Base-by-base conservation (phyloP, 768 basidiomycete genomes). In the Rhodotorula toruloides region DNA sequence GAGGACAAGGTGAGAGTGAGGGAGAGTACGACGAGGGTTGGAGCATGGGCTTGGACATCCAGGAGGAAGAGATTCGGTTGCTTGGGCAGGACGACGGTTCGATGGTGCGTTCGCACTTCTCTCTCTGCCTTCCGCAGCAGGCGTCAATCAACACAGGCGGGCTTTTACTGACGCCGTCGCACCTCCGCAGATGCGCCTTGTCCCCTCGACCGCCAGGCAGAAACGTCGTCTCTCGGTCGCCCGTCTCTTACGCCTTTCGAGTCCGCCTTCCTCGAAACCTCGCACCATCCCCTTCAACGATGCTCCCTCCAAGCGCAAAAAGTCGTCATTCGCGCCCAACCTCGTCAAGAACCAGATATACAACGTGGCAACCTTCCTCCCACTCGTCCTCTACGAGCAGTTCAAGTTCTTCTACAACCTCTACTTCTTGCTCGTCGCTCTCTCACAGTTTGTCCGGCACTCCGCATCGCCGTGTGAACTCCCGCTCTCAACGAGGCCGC, bases 341-440 rank as follows among this genome's bases (percentile, higher is more conserved):
- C 86, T 87, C 54, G 90, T 96, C 61, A 87, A 90, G 73, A 99
- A 99, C 74, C 94, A 98, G 78, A 99, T 98, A 80, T 98, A 98
- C 82, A 94, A 93, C 76, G 82, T 89, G 58, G 84, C 90, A 79
- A 91, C 90, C n/a, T 99, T 99, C 81, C 83, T 99, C 16, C 96
- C 96, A 5, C 84, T 97, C 71, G 93, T 98, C 50, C 85, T 98
- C 77, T 98, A 97, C 78, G 93, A 98, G 77, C 94, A 98, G 77
- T 99, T 98, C 87, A 98, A 97, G 79, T 97, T 94, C 82, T 99
- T 99, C 81, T 98, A 96, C 85, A 99, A 98, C 76, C 83, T 97
- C 12, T 99, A 98, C 78, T 99, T 99, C 76, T 84, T 98, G 17
- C 86, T 98, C 31, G 96, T 99, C 43, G 96, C 96, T 0, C 82